Evolutionary conservation across 306 rosid species (phyloP), one percentile per base, ranked within the genome.

Genomic region (Corylus avellana): DNA sequence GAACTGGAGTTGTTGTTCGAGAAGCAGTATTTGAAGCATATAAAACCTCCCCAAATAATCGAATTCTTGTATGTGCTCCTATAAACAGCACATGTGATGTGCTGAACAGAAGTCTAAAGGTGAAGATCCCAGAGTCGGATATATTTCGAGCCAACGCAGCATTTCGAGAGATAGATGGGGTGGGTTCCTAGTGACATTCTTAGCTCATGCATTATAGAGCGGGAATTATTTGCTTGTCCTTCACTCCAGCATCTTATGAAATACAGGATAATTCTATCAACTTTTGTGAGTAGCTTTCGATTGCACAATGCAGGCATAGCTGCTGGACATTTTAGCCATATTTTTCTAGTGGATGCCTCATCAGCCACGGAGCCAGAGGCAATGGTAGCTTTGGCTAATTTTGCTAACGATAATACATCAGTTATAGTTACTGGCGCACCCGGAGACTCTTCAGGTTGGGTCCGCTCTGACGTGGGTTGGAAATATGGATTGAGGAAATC

Each of bases 261-360:
- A 72, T 87, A 72, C 75, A 80, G 63, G 75, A 81, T 88, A 77
- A 75, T 85, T 27, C 75, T 87, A 20, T 80, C 86, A 1, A 88
- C 91, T 12, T 88, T 56, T 69, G 44, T 80, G 29, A 85, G 89
- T 67, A 64, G 82, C 50, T 85, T 78, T 59, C 66, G 66, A 25
- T 25, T 59, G 25, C 0, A 69, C 29, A 69, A 8, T 39, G 50
- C 4, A 14, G 53, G 73, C 29, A n/a, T 69, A 69, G 5, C 29
- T n/a, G 29, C 73, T 3, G 27, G 84, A 48, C 87, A 85, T 64
- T 83, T 82, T 8, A 85, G 75, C 37, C 87, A 82, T 50, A 72
- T 75, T 35, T 85, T 82, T 58, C 76, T 77, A 68, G 71, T 85
- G 80, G 91, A 87, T 80, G 79, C 87, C 73, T 80, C 85, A 2